phyloP scores from a whole-genome alignment of 345 rosid genomes.

The Psidium guajava region DNA sequence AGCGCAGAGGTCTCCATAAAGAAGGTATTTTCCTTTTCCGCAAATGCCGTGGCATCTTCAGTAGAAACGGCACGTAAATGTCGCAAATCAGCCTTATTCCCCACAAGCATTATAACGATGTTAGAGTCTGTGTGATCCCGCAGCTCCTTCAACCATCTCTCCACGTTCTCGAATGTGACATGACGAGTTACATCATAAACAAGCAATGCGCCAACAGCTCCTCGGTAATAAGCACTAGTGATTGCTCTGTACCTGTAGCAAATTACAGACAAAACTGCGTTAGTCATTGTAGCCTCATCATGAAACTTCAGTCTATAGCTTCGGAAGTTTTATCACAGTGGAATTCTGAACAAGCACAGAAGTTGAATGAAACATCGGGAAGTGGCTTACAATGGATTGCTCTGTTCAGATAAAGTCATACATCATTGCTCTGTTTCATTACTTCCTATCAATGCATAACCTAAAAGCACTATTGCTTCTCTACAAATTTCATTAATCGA shows the following conservation, averaged over 20 bases:
- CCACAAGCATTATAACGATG: constrained; percentile 80
- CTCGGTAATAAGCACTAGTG: constrained; percentile 85
- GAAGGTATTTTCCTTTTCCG: constrained; percentile 54
- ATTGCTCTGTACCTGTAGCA: constrained; percentile 65
- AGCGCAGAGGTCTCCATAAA: constrained; percentile 92
- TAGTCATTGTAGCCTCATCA: not conserved
- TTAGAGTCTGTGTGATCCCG: constrained; percentile 70
- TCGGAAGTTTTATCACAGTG: not conserved
- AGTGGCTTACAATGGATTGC: not conserved
- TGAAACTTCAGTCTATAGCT: not conserved
- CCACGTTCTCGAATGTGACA: constrained; percentile 73
- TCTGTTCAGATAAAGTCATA: not conserved
- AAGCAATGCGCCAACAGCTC: constrained; percentile 80
- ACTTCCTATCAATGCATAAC: not conserved
- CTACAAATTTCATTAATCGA: not conserved
- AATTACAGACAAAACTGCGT: not conserved
- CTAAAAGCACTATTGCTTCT: not conserved
- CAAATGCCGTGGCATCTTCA: constrained; percentile 55
- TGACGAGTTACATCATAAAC: constrained; percentile 74
- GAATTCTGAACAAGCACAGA: not conserved
- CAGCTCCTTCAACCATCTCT: constrained; percentile 88
- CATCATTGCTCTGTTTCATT: not conserved
- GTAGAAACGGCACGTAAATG: constrained; percentile 70
- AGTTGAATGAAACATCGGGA: not conserved
- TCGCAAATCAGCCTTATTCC: constrained; percentile 84